Percentiles rank a stretch among this genome's conserved stretches.
These are phyloP conservation scores for Metschnikowia corniflorae DNA, from an alignment of 805 yeast genomes.

Conservation along the genomic window DNA sequence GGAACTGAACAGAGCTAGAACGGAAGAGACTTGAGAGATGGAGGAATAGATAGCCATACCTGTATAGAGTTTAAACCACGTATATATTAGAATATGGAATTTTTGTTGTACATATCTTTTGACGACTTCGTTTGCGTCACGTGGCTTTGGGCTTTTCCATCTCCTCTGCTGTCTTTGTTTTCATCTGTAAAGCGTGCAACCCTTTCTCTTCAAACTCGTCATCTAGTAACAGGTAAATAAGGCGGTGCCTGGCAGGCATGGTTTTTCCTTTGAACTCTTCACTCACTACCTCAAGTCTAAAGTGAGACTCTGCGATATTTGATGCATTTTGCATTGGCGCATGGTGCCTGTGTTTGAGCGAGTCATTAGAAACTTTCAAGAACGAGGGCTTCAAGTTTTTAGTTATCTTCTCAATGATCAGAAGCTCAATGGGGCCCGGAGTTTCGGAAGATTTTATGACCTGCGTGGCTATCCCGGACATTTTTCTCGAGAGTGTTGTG, in stretches of 20 bases:
- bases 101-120: background rate
- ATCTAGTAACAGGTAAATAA: conserved; percentile 62
- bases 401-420: conserved; percentile 44
- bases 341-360: conserved; percentile 85
- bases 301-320: conserved; percentile 78
- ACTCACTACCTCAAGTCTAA: conserved; percentile 70
- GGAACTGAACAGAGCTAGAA: background rate
- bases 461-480: conserved; percentile 9
- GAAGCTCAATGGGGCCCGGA: conserved; percentile 48
- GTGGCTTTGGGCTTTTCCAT: conserved; percentile 13
- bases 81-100: background rate
- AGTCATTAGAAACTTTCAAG: conserved; percentile 68
- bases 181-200: conserved; percentile 84
- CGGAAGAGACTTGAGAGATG: too few relatives aligned
- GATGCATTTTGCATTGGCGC: conserved; percentile 71
- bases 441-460: conserved; percentile 16
- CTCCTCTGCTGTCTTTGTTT: conserved; percentile 71
- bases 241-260: conserved; percentile 73
- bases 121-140: too few relatives aligned
- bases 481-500: conserved; percentile 3
- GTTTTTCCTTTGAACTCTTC: conserved; percentile 60
- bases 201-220: conserved; percentile 71
- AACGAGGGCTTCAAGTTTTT: conserved; percentile 41
- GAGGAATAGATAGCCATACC: too few relatives aligned
- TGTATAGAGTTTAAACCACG: too few relatives aligned